Conservation (phyloP, 495 filamentous ascomycete species). For the Baudoinia panamericana region DNA sequence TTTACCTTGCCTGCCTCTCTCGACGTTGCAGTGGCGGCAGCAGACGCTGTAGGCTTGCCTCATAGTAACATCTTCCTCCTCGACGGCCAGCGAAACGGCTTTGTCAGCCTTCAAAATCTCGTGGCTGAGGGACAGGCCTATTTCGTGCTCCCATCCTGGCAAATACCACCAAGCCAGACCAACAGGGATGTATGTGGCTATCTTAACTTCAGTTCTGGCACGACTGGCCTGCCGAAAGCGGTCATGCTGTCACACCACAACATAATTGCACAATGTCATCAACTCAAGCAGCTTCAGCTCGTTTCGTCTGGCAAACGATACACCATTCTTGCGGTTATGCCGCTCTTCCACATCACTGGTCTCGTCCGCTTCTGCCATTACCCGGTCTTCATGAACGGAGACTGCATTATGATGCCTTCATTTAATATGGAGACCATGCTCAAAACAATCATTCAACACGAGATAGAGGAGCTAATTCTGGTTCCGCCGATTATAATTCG, state of each 20-base stretch:
- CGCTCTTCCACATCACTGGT: conserved; percentile 42
- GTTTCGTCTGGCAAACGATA: conserved; percentile 35
- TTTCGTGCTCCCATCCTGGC: conserved; percentile 25
- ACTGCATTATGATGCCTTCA: conserved; percentile 28
- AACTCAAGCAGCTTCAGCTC: conserved; percentile 32
- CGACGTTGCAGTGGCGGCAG: conserved; percentile 38
- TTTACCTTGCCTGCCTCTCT: conserved; percentile 40
- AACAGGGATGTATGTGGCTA: conserved; percentile 44
- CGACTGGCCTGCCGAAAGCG: conserved; percentile 27
- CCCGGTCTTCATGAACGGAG: conserved; percentile 44
- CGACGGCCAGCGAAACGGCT: conserved; percentile 36
- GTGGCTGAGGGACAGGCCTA: conserved; percentile 30
- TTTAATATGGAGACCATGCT: conserved; percentile 20
- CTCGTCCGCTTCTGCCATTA: conserved; percentile 47
- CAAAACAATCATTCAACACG: conserved; percentile 28
- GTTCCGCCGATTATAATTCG: conserved; percentile 60
- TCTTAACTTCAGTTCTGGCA: conserved; percentile 35
- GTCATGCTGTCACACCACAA: conserved; percentile 43
- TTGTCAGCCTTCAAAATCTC: conserved; percentile 37
- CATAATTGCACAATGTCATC: conserved; percentile 49
- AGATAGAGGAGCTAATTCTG: conserved; percentile 47
- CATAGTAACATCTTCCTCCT: conserved; percentile 40
- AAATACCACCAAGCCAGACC: conserved; percentile 35
- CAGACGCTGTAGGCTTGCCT: conserved; percentile 38
- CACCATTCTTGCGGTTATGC: conserved; percentile 42